phyloP scores from a whole-genome alignment of 2,329 filamentous ascomycete genomes.

The Aspergillus bombycis region DNA sequence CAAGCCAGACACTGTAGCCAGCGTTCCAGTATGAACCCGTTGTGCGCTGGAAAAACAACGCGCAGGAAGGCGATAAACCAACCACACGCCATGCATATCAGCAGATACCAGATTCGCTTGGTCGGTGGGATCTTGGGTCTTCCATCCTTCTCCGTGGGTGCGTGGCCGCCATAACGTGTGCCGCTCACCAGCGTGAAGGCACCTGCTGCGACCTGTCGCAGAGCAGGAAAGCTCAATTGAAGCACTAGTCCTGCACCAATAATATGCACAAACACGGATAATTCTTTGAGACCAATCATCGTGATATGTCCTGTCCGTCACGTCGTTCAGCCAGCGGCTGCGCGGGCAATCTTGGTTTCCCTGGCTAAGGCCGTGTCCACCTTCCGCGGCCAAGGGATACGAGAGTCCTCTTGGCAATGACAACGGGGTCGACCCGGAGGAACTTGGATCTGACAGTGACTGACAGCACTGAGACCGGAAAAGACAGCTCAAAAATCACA shows the following conservation, averaged over 20 bases:
- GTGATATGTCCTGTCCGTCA: not conserved
- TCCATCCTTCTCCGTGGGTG: not conserved
- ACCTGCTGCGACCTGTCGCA: not conserved
- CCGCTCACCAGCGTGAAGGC: not conserved
- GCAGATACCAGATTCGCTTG: not conserved
- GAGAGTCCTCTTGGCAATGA: no score
- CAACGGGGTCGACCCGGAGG: no score
- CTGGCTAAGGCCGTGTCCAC: not conserved
- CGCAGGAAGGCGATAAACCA: not conserved
- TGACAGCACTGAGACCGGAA: no score
- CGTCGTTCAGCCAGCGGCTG: no score
- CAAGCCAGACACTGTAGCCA: not conserved
- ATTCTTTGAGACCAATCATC: not conserved
- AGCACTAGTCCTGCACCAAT: not conserved
- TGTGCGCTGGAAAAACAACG: not conserved
- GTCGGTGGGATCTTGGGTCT: not conserved
- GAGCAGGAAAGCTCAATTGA: not conserved
- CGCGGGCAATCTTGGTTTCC: fast-evolving
- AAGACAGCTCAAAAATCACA: no score
- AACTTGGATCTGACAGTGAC: no score
- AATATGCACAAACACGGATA: not conserved
- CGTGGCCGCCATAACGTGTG: no score
- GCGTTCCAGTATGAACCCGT: not conserved
- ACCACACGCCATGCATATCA: not conserved
- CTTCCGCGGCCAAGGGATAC: not conserved